A percentile compares a stretch with the other conserved stretches of the same genome.
Conservation (phyloP, 768 basidiomycete genomes). For the Ephemerocybe angulata region DNA sequence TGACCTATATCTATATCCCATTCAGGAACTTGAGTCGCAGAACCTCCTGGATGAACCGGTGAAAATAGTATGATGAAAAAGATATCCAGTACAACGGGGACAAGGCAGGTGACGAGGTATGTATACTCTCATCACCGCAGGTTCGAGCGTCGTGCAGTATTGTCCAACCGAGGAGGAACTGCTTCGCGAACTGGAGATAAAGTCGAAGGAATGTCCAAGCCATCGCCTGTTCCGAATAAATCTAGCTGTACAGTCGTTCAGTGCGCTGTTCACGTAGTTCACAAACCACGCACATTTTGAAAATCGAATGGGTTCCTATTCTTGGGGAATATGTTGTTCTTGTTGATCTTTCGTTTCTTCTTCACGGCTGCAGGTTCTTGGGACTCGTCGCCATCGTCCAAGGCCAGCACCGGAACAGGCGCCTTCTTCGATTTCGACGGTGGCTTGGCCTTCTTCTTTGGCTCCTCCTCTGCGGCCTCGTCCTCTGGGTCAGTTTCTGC, state of each 20-base stretch:
- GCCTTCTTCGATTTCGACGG: slow-evolving; percentile 15
- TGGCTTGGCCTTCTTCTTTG: slow-evolving; percentile 18
- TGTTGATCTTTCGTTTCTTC: slow-evolving; percentile 68
- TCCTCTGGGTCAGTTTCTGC: slow-evolving; percentile 13
- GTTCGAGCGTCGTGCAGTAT: slow-evolving; percentile 9
- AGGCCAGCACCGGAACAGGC: slow-evolving; percentile 14
- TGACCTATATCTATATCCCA: neutral
- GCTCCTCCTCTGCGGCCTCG: slow-evolving; percentile 10
- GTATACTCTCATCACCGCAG: no score
- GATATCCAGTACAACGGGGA: no score
- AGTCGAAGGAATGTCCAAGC: slow-evolving; percentile 59
- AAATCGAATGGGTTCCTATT: slow-evolving; percentile 46
- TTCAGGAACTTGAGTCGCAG: no score
- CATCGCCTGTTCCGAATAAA: slow-evolving; percentile 31
- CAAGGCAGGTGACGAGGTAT: no score
- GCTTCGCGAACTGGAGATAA: slow-evolving; percentile 63
- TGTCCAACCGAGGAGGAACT: slow-evolving; percentile 43
- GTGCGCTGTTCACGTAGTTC: no score
- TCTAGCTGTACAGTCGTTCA: slow-evolving; percentile 18
- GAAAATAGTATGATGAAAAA: no score
- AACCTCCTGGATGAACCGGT: no score
- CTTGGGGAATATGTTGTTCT: slow-evolving; percentile 57
- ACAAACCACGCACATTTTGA: slow-evolving; percentile 29
- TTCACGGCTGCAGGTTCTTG: slow-evolving; percentile 27
- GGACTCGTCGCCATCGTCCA: slow-evolving; percentile 20